Percentiles rank a stretch among this genome's conserved stretches.
Evolutionary conservation across 805 yeast genomes (phyloP).

Genomic region (Starmera pachycereana): DNA sequence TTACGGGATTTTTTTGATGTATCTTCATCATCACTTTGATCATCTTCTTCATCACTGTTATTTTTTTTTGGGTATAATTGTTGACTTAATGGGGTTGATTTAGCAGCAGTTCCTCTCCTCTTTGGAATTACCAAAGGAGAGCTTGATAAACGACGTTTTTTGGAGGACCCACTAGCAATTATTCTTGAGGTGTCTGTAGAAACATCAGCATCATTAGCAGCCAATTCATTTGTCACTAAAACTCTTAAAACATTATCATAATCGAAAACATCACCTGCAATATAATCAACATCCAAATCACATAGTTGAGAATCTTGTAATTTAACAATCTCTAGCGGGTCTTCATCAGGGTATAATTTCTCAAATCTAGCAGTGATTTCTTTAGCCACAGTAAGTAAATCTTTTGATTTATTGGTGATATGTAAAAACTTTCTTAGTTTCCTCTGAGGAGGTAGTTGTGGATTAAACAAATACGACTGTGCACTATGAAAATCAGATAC

Average conservation of each 20-base stretch:
- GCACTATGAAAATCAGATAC: no score
- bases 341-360: constrained; percentile 57
- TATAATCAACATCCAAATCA: constrained; percentile 73
- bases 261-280: constrained; percentile 54
- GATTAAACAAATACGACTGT: no score
- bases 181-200: not conserved
- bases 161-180: not conserved
- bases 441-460: constrained; percentile 7
- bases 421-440: constrained; percentile 47
- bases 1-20: constrained; percentile 13
- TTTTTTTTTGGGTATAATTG: constrained; percentile 24
- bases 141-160: constrained; percentile 13
- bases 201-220: constrained; percentile 4
- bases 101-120: constrained; percentile 12
- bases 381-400: constrained; percentile 37
- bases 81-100: constrained; percentile 29
- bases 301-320: constrained; percentile 60
- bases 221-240: constrained; percentile 29
- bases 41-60: constrained; percentile 6
- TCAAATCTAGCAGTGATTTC: constrained; percentile 47
- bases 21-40: constrained; percentile 8
- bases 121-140: constrained; percentile 17
- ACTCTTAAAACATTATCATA: constrained; percentile 37
- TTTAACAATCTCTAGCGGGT: constrained; percentile 41
- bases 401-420: constrained; percentile 38